Base-by-base conservation (phyloP, 1,284 basidiomycete species). In the Ganoderma leucocontextum region DNA sequence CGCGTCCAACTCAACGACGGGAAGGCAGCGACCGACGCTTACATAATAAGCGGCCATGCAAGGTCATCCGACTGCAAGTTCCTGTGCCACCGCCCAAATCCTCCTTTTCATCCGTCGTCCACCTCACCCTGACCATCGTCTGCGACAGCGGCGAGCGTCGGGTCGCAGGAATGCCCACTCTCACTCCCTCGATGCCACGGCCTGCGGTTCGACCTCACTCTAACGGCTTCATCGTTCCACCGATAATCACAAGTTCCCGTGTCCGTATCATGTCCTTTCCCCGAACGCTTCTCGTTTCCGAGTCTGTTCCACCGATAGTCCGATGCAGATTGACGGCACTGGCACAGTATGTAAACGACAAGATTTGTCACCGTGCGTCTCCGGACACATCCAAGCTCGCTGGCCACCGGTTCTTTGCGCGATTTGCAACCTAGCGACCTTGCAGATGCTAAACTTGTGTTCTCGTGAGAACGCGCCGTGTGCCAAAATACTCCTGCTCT, bases 11-110 rank as follows among this genome's bases (percentile, higher is more conserved):
- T 58, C 71, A 58, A 67, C 69, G 63, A 72, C 71, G 41, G 64
- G 68, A 69, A 66, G 66, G 66, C 71, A 61, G 70, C 65, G 60
- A 72, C 71, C 61, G 57, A 29, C 42, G 22, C 60, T 72, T 72
- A 72, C 65, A 63, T 72, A 72, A 63, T 72, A 72, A 72, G 58
- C 66, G 35, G 39, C 63, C 49, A 55, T 61, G 41, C 29, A 62
- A 3, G 60, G 42, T 47, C 60, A 49, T 35, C 25, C n/a, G n/a
- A 41, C 35, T 19, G 22, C 8, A 3, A 8, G 4, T 29, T 29
- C 29, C 29, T 29, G 29, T 17, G 17, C 57, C n/a, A n/a, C n/a
- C 7, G n/a, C 13, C 22, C 57, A 10, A 19, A 8, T 49, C n/a
- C 36, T n/a, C 33, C n/a, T 7, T 8, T 33, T 29, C 53, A 29